Conservation (phyloP, 2,329 filamentous ascomycete genomes). For the Tolypocladium capitatum region DNA sequence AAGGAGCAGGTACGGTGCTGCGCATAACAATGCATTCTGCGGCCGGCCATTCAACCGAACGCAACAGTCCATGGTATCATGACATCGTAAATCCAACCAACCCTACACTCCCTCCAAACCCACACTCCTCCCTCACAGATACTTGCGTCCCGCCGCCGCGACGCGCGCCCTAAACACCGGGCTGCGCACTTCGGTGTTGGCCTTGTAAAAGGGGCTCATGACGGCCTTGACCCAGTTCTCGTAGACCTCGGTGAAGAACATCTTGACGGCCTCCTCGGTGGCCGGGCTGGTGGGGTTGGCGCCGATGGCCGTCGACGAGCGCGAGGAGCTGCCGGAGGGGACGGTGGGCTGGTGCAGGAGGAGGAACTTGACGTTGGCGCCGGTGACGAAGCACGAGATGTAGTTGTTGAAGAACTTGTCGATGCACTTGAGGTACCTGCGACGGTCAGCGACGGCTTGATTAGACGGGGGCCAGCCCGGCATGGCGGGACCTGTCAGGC, state of each 20-base stretch:
- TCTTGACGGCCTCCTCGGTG: slow-evolving; percentile 88
- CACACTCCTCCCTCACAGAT: slow-evolving; percentile 41
- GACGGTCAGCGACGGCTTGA: neutral
- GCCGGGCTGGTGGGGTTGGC: slow-evolving; percentile 79
- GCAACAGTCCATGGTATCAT: slow-evolving; percentile 3
- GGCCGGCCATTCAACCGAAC: neutral
- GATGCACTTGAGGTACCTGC: slow-evolving; percentile 87
- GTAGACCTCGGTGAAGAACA: slow-evolving; percentile 91
- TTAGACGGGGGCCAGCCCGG: neutral
- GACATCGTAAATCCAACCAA: neutral
- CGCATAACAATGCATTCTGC: neutral
- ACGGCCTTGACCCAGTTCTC: slow-evolving; percentile 94
- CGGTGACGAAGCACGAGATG: slow-evolving; percentile 89
- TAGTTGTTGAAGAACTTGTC: slow-evolving; percentile 96
- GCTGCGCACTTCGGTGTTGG: slow-evolving; percentile 75
- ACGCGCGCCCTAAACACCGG: slow-evolving; percentile 75
- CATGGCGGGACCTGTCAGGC: too few relatives aligned
- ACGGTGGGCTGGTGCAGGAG: slow-evolving; percentile 71
- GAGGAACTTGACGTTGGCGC: slow-evolving; percentile 84
- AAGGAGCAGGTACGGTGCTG: neutral
- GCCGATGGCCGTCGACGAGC: slow-evolving; percentile 57
- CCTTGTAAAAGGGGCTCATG: slow-evolving; percentile 91
- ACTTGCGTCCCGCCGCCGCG: slow-evolving; percentile 81
- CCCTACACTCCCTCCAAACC: too few relatives aligned
- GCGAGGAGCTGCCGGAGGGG: slow-evolving; percentile 27